Evolutionary conservation across 176 grass and related monocot genomes (phyloP).

Genomic region (Thinopyrum elongatum): DNA sequence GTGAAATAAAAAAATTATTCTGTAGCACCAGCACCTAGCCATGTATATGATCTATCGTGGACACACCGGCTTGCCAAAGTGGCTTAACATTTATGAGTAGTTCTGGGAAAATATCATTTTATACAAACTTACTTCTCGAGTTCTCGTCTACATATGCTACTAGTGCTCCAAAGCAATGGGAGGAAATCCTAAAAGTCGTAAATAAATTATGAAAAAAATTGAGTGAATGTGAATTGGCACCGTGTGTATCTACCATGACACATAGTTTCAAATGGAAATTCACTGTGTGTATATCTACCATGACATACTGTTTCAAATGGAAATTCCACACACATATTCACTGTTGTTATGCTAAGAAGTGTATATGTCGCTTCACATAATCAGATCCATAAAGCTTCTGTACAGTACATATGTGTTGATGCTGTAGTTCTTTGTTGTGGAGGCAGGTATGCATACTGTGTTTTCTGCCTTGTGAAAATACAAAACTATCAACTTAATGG

Average conservation of each 20-base stretch:
- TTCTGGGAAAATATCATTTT: neutral
- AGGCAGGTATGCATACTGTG: no score
- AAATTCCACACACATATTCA: neutral
- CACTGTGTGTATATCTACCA: neutral
- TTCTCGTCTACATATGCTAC: neutral
- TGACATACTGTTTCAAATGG: neutral
- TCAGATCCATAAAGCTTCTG: neutral
- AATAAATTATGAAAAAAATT: neutral
- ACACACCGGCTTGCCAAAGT: neutral
- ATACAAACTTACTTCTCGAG: neutral
- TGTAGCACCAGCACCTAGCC: neutral
- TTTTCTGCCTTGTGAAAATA: neutral
- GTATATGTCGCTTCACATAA: neutral
- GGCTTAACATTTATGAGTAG: constrained; percentile 20
- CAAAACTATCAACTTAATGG: neutral
- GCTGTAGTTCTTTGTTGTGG: neutral
- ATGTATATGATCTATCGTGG: neutral
- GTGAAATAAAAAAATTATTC: neutral
- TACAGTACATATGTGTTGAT: neutral
- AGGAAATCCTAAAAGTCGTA: neutral
- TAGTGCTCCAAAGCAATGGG: neutral
- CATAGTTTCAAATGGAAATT: neutral
- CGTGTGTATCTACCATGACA: neutral
- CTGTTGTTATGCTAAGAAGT: neutral
- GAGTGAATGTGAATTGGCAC: neutral